Conservation (phyloP, 208 protist genomes). For the Naegleria fowleri region DNA sequence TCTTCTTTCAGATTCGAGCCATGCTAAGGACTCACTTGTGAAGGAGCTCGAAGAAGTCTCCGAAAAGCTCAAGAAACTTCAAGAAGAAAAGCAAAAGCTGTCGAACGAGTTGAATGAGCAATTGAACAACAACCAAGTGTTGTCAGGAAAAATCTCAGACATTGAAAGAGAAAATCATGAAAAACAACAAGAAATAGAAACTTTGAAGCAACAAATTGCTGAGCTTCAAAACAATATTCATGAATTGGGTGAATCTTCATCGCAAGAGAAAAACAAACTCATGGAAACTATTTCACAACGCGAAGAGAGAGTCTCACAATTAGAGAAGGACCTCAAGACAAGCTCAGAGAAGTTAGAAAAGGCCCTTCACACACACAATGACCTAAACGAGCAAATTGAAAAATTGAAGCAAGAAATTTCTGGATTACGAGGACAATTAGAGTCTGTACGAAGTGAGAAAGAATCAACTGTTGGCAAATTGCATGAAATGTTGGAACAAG, state of each 20-base stretch:
- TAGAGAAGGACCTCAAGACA: not conserved
- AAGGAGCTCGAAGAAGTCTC: not conserved
- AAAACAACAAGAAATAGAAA: not conserved
- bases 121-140: not conserved
- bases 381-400: not conserved
- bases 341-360: not conserved
- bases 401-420: not conserved
- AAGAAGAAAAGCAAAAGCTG: not conserved
- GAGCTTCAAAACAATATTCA: not conserved
- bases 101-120: not conserved
- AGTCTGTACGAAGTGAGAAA: not conserved
- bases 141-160: not conserved
- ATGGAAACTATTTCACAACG: not conserved
- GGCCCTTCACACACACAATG: not conserved
- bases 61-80: not conserved
- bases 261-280: not conserved
- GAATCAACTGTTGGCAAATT: not conserved
- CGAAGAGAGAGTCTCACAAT: not conserved
- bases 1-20: not conserved
- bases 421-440: not conserved
- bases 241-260: not conserved
- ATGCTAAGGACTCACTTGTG: not conserved
- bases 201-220: not conserved
- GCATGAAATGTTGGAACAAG: not conserved
- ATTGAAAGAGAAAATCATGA: not conserved